Base-by-base conservation (phyloP, 2,329 filamentous ascomycete species). In the Xylariaceae sp. region DNA sequence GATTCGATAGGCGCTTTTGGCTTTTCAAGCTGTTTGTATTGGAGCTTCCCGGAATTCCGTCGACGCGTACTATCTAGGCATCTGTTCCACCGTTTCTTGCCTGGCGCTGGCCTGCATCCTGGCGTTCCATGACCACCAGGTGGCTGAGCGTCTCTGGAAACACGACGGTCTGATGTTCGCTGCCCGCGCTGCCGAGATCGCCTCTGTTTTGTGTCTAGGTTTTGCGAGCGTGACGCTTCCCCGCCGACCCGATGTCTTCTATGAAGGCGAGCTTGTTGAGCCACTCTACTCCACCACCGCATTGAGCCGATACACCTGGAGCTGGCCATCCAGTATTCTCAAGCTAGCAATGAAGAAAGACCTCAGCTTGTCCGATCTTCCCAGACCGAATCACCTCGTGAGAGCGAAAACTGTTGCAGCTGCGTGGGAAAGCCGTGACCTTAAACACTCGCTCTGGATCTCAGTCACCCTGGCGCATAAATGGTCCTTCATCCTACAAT, bases 241-340 rank as follows among this genome's bases (percentile, higher is more conserved):
- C 3, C 79, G 88, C 41, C 78, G 88, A 10, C 88, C 88, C 3
- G 76, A 84, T 49, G 83, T 91, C 16, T 88, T 77, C 63, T 73
- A 77, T 62, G 58, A 84, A 37, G 83, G 76, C 22, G 72, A 76
- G 44, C 66, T 75, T 3, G 84, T 92, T 30, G 87, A 92, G 64
- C 72, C 74, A 15, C 78, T 86, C 70, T 77, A 76, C 61, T 86
- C 84, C 0, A 75, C 74, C 3, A 84, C 84, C 2, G 79, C 83
- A 1, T 73, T 86, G 45, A 77, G 72, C 47, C 80, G 82, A 47
- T 82, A 83, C 63, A 87, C 80, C 6, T 92, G 85, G 71, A 72
- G 74, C 46, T 92, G 87, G 87, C 76, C 80, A 1, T 69, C 67
- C 1, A 67, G 71, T 2, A 62, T 90, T 0, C 74, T 92, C 13